phyloP scores from a whole-genome alignment of 306 rosid species.

The Phaseolus lunatus region DNA sequence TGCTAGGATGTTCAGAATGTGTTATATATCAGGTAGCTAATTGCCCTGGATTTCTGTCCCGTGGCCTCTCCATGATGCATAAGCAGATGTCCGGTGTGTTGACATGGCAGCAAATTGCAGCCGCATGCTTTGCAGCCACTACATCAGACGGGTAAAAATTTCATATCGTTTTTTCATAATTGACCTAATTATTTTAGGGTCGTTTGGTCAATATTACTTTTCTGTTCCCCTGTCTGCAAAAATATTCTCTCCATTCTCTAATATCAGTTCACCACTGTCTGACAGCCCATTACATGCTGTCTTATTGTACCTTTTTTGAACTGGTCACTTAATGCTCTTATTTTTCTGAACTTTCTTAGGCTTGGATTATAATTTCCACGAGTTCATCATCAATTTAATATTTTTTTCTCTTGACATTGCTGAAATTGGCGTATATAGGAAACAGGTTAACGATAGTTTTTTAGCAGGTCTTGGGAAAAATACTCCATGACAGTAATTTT shows the following conservation, averaged over 20 bases:
- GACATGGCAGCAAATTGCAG: constrained; percentile 13
- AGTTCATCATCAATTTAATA: neutral
- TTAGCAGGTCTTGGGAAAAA: neutral
- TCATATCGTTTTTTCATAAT: neutral
- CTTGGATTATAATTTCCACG: neutral
- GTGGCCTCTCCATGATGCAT: constrained; percentile 1
- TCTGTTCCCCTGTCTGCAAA: neutral
- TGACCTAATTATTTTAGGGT: neutral
- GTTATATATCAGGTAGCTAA: constrained; percentile 20
- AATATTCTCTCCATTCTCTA: neutral
- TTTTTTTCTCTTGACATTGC: neutral
- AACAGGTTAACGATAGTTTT: neutral
- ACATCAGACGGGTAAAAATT: constrained; percentile 4
- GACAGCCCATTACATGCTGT: neutral
- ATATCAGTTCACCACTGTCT: neutral
- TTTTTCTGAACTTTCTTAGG: neutral
- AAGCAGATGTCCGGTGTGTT: neutral
- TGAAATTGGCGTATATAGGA: neutral
- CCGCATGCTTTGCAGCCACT: neutral
- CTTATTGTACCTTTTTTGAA: neutral
- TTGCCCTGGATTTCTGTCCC: neutral
- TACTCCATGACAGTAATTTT: neutral
- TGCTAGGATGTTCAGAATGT: constrained; percentile 30
- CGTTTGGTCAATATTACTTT: neutral
- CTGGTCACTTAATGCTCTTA: neutral